A percentile compares a stretch with the other conserved stretches of the same genome.
These are phyloP conservation scores for Cyclotella choctawhatcheeana DNA, from an alignment of 108 stramenopile genomes.

Conservation along the genomic window DNA sequence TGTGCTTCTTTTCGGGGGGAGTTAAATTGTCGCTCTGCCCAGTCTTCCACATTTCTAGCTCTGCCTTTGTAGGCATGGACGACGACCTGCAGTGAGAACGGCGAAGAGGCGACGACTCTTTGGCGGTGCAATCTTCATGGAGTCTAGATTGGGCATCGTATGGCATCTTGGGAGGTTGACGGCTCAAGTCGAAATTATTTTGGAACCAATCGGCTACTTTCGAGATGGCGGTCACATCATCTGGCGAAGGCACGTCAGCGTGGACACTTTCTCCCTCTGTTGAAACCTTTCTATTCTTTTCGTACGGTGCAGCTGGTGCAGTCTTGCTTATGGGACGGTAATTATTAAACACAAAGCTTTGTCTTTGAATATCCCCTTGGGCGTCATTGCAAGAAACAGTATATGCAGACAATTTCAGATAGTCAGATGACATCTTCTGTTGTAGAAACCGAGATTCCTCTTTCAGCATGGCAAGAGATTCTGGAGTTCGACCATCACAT, in stretches of 20 bases:
- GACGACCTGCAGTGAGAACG: background rate
- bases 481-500: background rate
- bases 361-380: background rate
- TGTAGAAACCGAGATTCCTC: background rate
- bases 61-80: background rate
- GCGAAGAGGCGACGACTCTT: background rate
- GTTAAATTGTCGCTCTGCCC: background rate
- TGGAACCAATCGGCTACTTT: background rate
- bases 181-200: background rate
- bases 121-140: background rate
- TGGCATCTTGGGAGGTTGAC: slow-evolving; percentile 6
- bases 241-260: background rate
- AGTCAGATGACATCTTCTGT: background rate
- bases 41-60: slow-evolving; percentile 6
- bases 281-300: too few species aligned
- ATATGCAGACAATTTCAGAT: background rate
- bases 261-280: too few species aligned
- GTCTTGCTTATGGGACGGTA: background rate
- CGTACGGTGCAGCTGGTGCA: background rate
- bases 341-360: background rate
- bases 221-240: background rate
- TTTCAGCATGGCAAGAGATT: background rate
- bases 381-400: slow-evolving; percentile 5
- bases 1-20: background rate
- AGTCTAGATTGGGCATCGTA: background rate